A percentile compares a stretch with the other conserved stretches of the same genome.
Conservation (phyloP, 2,329 filamentous ascomycete genomes). For the Neurospora sp. region DNA sequence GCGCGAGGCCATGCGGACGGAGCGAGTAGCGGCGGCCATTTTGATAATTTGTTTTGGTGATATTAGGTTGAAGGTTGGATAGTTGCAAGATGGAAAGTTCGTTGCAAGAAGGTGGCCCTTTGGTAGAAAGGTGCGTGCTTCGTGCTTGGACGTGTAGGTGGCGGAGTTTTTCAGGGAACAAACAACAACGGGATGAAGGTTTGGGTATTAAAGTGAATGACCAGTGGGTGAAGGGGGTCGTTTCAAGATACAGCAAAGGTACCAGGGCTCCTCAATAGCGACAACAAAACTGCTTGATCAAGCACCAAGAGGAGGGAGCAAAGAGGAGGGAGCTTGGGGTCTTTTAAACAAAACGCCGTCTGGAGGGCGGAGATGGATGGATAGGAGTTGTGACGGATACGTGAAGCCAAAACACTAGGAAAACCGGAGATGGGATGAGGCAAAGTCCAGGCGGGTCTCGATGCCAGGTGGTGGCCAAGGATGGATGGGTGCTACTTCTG, state of each 20-base stretch:
- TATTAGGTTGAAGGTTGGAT: not conserved
- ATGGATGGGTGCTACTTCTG: not conserved
- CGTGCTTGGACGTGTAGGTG: not conserved
- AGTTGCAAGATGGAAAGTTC: not conserved
- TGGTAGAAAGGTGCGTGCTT: not conserved
- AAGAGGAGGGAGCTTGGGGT: not conserved
- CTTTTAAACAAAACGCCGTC: slow-evolving; percentile 4
- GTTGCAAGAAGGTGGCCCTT: not conserved
- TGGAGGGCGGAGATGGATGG: not conserved
- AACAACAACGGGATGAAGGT: slow-evolving; percentile 1
- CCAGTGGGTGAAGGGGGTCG: slow-evolving; percentile 2
- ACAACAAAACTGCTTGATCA: slow-evolving; percentile 22
- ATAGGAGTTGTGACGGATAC: not conserved
- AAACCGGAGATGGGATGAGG: slow-evolving; percentile 11
- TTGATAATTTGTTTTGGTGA: slow-evolving; percentile 3
- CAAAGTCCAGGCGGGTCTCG: slow-evolving; percentile 8
- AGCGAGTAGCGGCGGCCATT: slow-evolving; percentile 21
- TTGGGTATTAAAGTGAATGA: slow-evolving; percentile 4
- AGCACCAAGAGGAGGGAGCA: slow-evolving; percentile 3
- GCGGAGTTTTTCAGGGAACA: slow-evolving; percentile 1
- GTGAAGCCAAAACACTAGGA: slow-evolving; percentile 3
- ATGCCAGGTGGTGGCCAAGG: not conserved
- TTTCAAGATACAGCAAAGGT: slow-evolving; percentile 20
- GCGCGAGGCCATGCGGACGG: slow-evolving; percentile 21
- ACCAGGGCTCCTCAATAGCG: slow-evolving; percentile 27